Conservation (phyloP, 768 basidiomycete genomes). For the Brasilioporus rufonigricans region DNA sequence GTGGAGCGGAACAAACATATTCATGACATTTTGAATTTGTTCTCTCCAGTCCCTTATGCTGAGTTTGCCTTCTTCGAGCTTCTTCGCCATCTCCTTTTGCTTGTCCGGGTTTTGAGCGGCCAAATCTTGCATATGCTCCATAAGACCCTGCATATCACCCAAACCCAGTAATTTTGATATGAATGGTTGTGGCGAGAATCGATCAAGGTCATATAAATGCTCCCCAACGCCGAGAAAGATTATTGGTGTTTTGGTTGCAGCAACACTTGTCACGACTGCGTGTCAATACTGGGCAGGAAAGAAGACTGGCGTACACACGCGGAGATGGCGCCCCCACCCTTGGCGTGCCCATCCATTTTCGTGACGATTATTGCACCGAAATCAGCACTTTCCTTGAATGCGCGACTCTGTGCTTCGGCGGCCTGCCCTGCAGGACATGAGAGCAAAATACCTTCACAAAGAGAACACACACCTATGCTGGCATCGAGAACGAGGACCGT, state of each 20-base stretch:
- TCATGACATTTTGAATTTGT: slow-evolving; percentile 97
- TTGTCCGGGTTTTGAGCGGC: slow-evolving; percentile 93
- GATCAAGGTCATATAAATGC: slow-evolving; percentile 95
- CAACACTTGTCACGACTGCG: slow-evolving; percentile 60
- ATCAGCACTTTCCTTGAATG: slow-evolving; percentile 96
- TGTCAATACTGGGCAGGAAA: slow-evolving; percentile 5
- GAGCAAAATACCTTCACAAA: background rate
- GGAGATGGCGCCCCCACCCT: slow-evolving; percentile 98
- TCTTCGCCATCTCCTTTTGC: slow-evolving; percentile 97
- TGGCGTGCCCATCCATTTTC: slow-evolving; percentile 99
- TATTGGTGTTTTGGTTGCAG: slow-evolving; percentile 97
- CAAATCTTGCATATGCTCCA: slow-evolving; percentile 98
- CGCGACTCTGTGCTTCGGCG: slow-evolving; percentile 92
- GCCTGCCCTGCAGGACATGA: slow-evolving; percentile 70
- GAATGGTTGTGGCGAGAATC: slow-evolving; percentile 94
- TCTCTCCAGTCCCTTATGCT: slow-evolving; percentile 98
- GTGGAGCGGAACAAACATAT: slow-evolving; percentile 63
- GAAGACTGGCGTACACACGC: slow-evolving; percentile 59
- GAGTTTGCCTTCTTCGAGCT: slow-evolving; percentile 94
- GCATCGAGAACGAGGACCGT: slow-evolving; percentile 95
- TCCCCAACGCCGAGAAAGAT: slow-evolving; percentile 98
- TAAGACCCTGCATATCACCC: slow-evolving; percentile 94
- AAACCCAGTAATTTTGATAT: slow-evolving; percentile 94
- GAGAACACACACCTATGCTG: slow-evolving; percentile 67
- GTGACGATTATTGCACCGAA: slow-evolving; percentile 99